Evolutionary conservation across 768 basidiomycete species (phyloP).

Genomic region (Butyriboletus loyo): DNA sequence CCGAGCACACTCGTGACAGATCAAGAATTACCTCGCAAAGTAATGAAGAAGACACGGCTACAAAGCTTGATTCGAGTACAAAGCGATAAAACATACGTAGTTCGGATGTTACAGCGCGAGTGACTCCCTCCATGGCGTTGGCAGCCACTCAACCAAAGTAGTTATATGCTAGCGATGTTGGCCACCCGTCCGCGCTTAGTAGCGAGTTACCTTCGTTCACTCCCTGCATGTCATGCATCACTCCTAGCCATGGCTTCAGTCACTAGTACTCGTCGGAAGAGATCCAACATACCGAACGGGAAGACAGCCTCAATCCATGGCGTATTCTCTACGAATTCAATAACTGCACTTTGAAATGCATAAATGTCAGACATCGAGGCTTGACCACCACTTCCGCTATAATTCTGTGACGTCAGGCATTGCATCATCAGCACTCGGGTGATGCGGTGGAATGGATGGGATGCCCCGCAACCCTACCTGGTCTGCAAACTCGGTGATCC

Average conservation of each 20-base stretch:
- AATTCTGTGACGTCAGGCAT: conserved; percentile 42
- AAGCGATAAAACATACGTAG: conserved; percentile 4
- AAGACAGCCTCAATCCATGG: conserved; percentile 41
- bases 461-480: conserved; percentile 37
- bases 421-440: not conserved
- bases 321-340: conserved; percentile 45
- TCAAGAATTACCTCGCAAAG: not conserved
- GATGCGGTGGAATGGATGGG: not conserved
- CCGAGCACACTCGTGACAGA: not conserved
- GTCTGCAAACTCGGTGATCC: conserved; percentile 73
- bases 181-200: conserved; percentile 42
- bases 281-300: conserved; percentile 57
- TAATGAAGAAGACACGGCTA: too few relatives aligned
- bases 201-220: conserved; percentile 58
- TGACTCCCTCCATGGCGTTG: not conserved
- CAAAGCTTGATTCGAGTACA: conserved; percentile 1
- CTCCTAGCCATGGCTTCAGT: conserved; percentile 35
- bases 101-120: not conserved
- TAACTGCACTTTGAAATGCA: conserved; percentile 46
- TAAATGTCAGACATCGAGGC: conserved; percentile 40
- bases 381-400: conserved; percentile 42
- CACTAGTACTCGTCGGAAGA: not conserved
- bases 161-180: conserved; percentile 52
- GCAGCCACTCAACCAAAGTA: conserved; percentile 41
- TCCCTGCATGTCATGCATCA: conserved; percentile 51